These are phyloP conservation scores for Malus hybrid DNA, from an alignment of 331 rosid genomes.

Conservation along the genomic window DNA sequence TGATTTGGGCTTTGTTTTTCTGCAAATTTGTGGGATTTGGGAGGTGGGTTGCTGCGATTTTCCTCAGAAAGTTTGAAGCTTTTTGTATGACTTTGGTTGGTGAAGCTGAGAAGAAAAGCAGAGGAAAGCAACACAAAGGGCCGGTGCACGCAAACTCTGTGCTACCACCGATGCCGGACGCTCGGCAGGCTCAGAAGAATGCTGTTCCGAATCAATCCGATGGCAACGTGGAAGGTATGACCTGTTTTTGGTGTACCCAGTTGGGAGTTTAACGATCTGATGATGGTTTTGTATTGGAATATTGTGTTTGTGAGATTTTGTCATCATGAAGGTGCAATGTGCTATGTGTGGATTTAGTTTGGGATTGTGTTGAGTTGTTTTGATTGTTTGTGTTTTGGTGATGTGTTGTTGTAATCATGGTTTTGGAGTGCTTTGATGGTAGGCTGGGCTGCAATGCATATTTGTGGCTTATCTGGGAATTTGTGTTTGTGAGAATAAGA, in stretches of 20 bases:
- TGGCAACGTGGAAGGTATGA: constrained; percentile 65
- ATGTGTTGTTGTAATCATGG: neutral
- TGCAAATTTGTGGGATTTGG: constrained; percentile 18
- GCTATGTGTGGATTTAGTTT: constrained; percentile 9
- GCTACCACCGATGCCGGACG: constrained; percentile 88
- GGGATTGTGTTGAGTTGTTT: constrained; percentile 14
- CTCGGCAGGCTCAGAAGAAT: constrained; percentile 64
- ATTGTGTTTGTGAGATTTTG: constrained; percentile 2
- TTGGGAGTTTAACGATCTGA: constrained; percentile 32
- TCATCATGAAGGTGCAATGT: constrained; percentile 25
- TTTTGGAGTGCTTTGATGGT: constrained; percentile 24
- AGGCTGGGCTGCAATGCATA: constrained; percentile 23
- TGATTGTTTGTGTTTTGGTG: neutral
- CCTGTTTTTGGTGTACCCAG: constrained; percentile 7
- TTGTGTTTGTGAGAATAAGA: neutral
- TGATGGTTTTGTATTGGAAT: neutral
- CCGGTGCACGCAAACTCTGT: constrained; percentile 21
- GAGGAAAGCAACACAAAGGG: neutral
- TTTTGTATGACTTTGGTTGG: constrained; percentile 51
- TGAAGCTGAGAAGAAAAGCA: constrained; percentile 19
- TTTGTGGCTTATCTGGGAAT: constrained; percentile 6
- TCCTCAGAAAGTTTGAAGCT: constrained; percentile 26
- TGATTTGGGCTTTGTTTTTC: neutral
- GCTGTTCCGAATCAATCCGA: constrained; percentile 59
- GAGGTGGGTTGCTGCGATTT: constrained; percentile 30